A percentile compares a stretch with the other conserved stretches of the same genome.
These are phyloP conservation scores for Talaromyces stipitatus DNA, from an alignment of 495 filamentous ascomycete genomes.

Conservation along the genomic window DNA sequence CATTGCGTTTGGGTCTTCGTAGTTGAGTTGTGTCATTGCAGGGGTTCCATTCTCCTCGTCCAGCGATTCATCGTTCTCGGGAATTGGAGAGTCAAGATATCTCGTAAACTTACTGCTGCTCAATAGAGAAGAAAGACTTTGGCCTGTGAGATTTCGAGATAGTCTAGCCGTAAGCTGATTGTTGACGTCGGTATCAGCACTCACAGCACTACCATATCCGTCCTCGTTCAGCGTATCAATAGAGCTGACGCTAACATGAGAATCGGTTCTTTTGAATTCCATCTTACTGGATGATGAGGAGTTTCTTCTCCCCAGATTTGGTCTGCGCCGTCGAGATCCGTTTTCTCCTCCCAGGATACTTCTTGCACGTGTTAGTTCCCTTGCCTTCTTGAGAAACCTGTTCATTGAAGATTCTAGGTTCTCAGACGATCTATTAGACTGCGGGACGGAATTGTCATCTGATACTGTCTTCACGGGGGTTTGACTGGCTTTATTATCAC, in stretches of 20 bases:
- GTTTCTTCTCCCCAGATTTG: constrained; percentile 42
- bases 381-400: constrained; percentile 34
- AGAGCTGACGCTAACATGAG: constrained; percentile 47
- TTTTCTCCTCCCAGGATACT: constrained; percentile 11
- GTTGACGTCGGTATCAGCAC: constrained; percentile 20
- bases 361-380: constrained; percentile 26
- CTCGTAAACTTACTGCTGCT: constrained; percentile 28
- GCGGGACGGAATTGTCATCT: constrained; percentile 10
- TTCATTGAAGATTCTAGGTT: constrained; percentile 31
- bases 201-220: constrained; percentile 39
- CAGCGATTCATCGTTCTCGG: constrained; percentile 18
- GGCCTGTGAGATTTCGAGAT: constrained; percentile 10
- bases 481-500: neutral
- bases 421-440: constrained; percentile 15
- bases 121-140: constrained; percentile 26
- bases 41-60: constrained; percentile 29
- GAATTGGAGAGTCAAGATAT: constrained; percentile 13
- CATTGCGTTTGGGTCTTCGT: constrained; percentile 43
- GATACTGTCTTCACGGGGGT: neutral
- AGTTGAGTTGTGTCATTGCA: constrained; percentile 46
- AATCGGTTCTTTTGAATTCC: constrained; percentile 13
- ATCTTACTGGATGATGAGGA: constrained; percentile 28
- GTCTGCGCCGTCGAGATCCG: constrained; percentile 21
- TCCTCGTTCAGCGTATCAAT: constrained; percentile 50
- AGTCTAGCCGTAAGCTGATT: constrained; percentile 15